Conservation (phyloP, 2,329 filamentous ascomycete species). For the Cladosporium sp. region DNA sequence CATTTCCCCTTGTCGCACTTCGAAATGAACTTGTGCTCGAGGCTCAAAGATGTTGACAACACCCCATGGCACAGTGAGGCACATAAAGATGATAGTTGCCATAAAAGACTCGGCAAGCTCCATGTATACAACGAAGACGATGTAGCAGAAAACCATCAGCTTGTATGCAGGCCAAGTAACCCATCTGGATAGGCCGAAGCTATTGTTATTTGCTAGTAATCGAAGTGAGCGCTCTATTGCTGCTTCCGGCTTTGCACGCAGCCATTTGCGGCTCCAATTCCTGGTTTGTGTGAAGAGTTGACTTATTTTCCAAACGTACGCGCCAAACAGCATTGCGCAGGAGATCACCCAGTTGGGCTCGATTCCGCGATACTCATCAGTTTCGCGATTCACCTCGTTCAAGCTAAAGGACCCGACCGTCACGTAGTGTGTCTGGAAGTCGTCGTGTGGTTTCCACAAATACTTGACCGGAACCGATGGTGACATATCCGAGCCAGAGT, state of each 20-base stretch:
- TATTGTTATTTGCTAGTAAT: background rate
- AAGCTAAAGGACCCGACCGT: too few species aligned
- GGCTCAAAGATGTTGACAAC: background rate
- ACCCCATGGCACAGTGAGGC: background rate
- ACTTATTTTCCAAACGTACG: constrained; percentile 14
- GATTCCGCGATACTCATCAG: too few species aligned
- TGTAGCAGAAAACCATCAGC: background rate
- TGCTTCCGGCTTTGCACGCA: background rate
- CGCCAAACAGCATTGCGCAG: background rate
- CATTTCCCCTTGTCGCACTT: too few species aligned
- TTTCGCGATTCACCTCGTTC: too few species aligned
- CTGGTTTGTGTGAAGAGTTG: constrained; percentile 8
- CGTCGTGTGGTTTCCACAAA: background rate
- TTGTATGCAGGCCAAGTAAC: background rate
- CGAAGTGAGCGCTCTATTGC: background rate
- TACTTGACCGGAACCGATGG: background rate
- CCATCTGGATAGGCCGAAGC: too few species aligned
- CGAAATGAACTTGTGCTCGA: too few species aligned
- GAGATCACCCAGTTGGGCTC: constrained; percentile 1
- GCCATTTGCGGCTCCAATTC: background rate
- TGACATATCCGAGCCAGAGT: background rate
- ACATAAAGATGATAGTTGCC: background rate
- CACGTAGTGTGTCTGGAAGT: background rate
- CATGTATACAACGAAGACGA: background rate
- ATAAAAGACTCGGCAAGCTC: constrained; percentile 2